Base-by-base conservation (phyloP, 176 grass and related monocot species). In the Pharus latifolius region DNA sequence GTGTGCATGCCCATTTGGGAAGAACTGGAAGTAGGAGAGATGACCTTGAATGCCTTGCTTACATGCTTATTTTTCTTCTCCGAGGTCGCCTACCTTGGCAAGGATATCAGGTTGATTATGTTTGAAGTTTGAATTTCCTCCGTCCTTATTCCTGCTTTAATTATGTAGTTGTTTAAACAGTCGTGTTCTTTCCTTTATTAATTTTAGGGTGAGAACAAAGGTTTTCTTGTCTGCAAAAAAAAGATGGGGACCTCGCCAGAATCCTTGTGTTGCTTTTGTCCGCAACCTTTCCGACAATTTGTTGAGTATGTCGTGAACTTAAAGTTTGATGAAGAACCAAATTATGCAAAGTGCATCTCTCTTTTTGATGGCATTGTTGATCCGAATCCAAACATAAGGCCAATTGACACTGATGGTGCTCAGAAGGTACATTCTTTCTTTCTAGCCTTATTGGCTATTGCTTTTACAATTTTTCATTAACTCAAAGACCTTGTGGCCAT, bases 1-100 rank as follows among this genome's bases (percentile, higher is more conserved):
- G 94, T 48, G 94, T 83, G 19, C 89, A 97, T 75, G 94, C 94
- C 50, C 93, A 97, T 82, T 51, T 97, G 56, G 93, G 93, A 74
- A 89, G 93, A 85, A 97, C 80, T 79, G 93, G 83, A 67, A 92
- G 93, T 41, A 89, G 93, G 81, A 87, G 93, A 83, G 93, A 97
- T 84, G 93, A 97, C 49, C 82, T 97, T 60, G 93, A 97, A 82
- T 97, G 86, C 79, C 88, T 97, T 5, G 89, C 93, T 22, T 97
- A 97, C 49, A 97, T 86, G 5, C 93, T 97, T 68, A 90, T 90
- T 74, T 97, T 97, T 88, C 93, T 97, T 76, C 93, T 97, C 34
- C 83, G 93, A 47, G 93, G 93, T 3, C 86, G 89, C 70, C 74
- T 97, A 45, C 93, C 93, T 76, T 97, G 93, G 93, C 93, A 97